These are phyloP conservation scores for Exophiala sp. DNA, from an alignment of 2,329 filamentous ascomycete species.

Conservation along the genomic window DNA sequence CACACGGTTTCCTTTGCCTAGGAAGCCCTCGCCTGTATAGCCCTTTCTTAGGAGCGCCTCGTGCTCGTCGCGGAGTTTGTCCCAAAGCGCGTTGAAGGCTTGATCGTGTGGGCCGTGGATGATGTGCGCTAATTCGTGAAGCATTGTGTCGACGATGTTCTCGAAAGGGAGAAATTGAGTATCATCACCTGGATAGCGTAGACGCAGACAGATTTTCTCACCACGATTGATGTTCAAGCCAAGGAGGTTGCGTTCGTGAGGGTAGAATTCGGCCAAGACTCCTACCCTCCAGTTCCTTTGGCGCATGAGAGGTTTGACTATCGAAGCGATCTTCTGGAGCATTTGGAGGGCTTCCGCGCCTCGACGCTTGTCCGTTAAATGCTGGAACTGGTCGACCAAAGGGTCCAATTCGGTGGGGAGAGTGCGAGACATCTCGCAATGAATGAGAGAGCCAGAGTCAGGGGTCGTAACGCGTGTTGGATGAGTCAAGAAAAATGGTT, in stretches of 20 bases:
- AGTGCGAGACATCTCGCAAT: slow-evolving; percentile 14
- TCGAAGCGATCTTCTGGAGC: slow-evolving; percentile 75
- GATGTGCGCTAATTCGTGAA: slow-evolving; percentile 90
- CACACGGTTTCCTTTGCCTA: slow-evolving; percentile 69
- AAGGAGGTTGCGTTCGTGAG: slow-evolving; percentile 67
- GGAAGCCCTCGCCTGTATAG: slow-evolving; percentile 86
- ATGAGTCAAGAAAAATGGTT: too few species aligned
- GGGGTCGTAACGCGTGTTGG: not conserved
- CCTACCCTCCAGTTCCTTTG: slow-evolving; percentile 76
- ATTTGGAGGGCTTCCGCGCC: slow-evolving; percentile 55
- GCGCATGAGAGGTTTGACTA: slow-evolving; percentile 94
- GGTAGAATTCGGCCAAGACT: slow-evolving; percentile 81
- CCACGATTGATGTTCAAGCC: slow-evolving; percentile 78
- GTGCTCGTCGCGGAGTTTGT: slow-evolving; percentile 83
- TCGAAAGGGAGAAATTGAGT: slow-evolving; percentile 77
- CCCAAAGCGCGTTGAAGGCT: slow-evolving; percentile 81
- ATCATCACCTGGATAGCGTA: slow-evolving; percentile 72
- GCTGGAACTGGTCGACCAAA: slow-evolving; percentile 50
- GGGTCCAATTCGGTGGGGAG: slow-evolving; percentile 42
- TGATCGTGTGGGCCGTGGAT: slow-evolving; percentile 77
- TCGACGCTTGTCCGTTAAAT: slow-evolving; percentile 48
- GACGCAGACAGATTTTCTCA: slow-evolving; percentile 73
- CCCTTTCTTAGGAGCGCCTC: slow-evolving; percentile 72
- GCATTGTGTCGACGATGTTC: slow-evolving; percentile 80
- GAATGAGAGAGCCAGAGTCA: not conserved